These are phyloP conservation scores for Combretum micranthum DNA, from an alignment of 345 rosid genomes.

Conservation along the genomic window DNA sequence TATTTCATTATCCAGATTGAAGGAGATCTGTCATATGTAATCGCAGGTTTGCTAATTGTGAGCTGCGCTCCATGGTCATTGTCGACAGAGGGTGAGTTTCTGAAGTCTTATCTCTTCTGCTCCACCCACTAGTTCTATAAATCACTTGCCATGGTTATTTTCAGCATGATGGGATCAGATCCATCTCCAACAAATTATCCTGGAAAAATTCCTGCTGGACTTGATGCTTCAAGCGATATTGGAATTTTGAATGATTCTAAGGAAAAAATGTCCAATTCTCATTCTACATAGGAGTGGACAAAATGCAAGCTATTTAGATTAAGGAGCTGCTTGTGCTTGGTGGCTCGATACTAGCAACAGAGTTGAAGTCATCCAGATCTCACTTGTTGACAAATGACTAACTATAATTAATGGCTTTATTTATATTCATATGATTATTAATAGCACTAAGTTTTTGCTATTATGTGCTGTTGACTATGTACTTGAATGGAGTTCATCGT, in stretches of 20 bases:
- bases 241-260: constrained; percentile 15
- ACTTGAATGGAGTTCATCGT: no score
- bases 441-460: no score
- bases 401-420: no score
- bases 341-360: no score
- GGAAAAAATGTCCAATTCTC: constrained; percentile 13
- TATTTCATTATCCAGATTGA: not conserved
- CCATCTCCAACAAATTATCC: constrained; percentile 58
- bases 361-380: no score
- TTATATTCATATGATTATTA: no score
- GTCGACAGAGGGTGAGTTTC: constrained; percentile 61
- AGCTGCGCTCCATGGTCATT: constrained; percentile 89
- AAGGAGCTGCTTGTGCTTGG: no score
- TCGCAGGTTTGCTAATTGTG: constrained; percentile 91
- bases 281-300: not conserved
- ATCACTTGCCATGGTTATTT: not conserved
- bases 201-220: constrained; percentile 69
- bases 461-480: no score
- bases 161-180: constrained; percentile 71
- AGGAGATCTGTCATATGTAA: not conserved
- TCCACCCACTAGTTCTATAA: not conserved
- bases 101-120: not conserved
- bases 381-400: no score
- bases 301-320: no score
- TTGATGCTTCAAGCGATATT: constrained; percentile 43